A percentile compares a stretch with the other conserved stretches of the same genome.
phyloP scores from a whole-genome alignment of 306 rosid genomes.

The Cucurbita pepo region DNA sequence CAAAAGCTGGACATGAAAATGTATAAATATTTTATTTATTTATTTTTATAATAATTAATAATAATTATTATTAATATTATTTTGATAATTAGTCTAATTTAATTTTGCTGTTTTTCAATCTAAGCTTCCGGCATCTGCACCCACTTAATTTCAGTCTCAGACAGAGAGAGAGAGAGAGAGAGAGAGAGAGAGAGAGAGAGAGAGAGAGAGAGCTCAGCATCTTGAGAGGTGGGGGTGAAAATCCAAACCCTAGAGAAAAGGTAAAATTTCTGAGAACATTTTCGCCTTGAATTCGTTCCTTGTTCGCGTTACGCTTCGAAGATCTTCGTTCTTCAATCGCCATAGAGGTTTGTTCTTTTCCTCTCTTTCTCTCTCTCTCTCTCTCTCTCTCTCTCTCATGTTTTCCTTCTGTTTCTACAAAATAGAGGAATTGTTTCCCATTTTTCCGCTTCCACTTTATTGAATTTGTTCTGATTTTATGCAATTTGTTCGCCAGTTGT shows the following conservation, averaged over 20 bases:
- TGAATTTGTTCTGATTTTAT: neutral
- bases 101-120: neutral
- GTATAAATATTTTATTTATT: neutral
- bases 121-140: neutral
- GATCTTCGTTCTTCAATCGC: conserved; percentile 5
- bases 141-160: conserved; percentile 5
- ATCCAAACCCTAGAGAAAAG: neutral
- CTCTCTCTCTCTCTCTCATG: neutral
- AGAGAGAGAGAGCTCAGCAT: neutral
- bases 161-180: neutral
- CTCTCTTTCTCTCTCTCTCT: neutral
- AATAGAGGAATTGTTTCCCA: neutral
- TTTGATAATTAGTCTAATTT: neutral
- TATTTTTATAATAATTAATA: neutral
- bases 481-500: neutral
- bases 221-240: neutral
- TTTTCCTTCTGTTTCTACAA: neutral
- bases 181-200: neutral
- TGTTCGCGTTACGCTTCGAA: neutral
- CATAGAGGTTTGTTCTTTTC: neutral
- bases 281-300: neutral
- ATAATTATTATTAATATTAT: neutral
- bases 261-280: neutral
- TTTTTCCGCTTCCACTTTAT: neutral
- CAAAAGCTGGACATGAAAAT: neutral